These are phyloP conservation scores for Ormosia emarginata DNA, from an alignment of 306 rosid genomes.

Conservation along the genomic window DNA sequence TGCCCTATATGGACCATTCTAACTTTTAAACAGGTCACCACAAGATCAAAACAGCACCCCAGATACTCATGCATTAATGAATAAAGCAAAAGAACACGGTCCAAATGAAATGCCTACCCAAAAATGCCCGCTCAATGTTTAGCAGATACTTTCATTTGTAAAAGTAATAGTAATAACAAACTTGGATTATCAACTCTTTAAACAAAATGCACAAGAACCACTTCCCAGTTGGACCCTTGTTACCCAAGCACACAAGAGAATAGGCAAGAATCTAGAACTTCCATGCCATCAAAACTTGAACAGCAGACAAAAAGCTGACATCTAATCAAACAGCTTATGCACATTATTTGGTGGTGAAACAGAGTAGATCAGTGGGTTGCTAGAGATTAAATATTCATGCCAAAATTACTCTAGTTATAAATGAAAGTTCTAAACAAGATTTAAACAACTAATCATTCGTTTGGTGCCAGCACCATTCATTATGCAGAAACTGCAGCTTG, in stretches of 20 bases:
- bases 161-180: too few relatives aligned
- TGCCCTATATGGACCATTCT: neutral
- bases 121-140: neutral
- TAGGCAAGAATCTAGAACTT: neutral
- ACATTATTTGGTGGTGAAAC: neutral
- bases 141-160: neutral
- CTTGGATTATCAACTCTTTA: neutral
- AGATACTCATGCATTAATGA: neutral
- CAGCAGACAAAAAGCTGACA: neutral
- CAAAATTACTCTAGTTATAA: neutral
- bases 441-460: neutral
- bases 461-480: neutral
- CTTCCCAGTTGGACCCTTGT: neutral
- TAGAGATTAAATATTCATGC: neutral
- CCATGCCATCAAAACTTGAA: neutral
- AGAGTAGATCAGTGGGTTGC: neutral
- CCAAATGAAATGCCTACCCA: neutral
- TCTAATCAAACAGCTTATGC: neutral
- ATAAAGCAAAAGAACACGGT: neutral
- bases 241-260: neutral
- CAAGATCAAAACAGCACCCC: neutral
- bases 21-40: neutral
- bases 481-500: neutral
- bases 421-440: neutral
- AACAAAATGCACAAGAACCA: neutral